A percentile compares a stretch with the other conserved stretches of the same genome.
Conservation (phyloP, 768 basidiomycete species). For the Termitomyces heimii region DNA sequence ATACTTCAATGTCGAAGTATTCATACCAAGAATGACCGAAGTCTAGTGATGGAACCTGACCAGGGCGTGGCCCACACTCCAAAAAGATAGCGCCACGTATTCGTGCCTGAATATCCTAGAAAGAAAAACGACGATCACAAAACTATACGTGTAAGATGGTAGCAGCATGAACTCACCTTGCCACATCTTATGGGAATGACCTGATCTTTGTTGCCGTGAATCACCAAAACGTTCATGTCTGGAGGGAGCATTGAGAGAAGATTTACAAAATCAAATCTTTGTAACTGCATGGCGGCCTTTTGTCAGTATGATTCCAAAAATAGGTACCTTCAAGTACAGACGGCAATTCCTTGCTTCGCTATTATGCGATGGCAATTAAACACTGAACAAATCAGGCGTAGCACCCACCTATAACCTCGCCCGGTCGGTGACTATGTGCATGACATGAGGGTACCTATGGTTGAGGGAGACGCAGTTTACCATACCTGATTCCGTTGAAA, state of each 20-base stretch:
- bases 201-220: conserved; percentile 34
- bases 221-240: conserved; percentile 29
- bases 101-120: conserved; percentile 22
- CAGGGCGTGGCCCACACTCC: conserved; percentile 20
- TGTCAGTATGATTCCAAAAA: background rate
- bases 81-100: conserved; percentile 26
- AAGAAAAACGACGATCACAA: background rate
- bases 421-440: conserved; percentile 17
- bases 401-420: conserved; percentile 20
- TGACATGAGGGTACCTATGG: background rate
- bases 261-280: conserved; percentile 24
- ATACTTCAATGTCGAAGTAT: conserved; percentile 30
- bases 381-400: background rate
- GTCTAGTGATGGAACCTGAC: conserved; percentile 27
- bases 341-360: conserved; percentile 25
- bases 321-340: conserved; percentile 8
- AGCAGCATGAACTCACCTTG: conserved; percentile 15
- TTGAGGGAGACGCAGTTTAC: background rate
- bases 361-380: background rate
- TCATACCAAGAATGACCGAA: conserved; percentile 37
- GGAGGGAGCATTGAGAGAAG: conserved; percentile 22
- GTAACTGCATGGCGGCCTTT: conserved; percentile 16
- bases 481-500: conserved; percentile 13
- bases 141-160: background rate
- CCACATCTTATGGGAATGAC: conserved; percentile 28